Percentiles rank a stretch among this genome's conserved stretches.
These are phyloP conservation scores for Cryptococcus floricola DNA, from an alignment of 1,284 basidiomycete species.

Conservation along the genomic window DNA sequence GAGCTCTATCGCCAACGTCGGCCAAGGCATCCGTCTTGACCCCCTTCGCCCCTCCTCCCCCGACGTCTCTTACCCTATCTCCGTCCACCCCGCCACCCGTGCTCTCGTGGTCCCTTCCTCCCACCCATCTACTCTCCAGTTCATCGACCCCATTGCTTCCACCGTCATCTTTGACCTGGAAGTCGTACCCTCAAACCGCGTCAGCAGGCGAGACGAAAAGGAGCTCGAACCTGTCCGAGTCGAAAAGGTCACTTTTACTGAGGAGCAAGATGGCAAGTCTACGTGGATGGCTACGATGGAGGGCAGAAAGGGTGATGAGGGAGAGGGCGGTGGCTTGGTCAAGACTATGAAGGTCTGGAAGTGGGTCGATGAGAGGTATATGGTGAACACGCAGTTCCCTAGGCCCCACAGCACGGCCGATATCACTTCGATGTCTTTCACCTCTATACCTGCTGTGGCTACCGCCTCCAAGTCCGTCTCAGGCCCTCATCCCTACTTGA, in stretches of 20 bases:
- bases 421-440: conserved; percentile 68
- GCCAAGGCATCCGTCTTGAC: conserved; percentile 40
- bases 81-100: conserved; percentile 66
- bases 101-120: conserved; percentile 84
- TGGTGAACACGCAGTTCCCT: conserved; percentile 80
- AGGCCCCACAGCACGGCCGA: conserved; percentile 70
- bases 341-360: conserved; percentile 84
- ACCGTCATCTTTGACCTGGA: conserved; percentile 81
- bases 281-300: conserved; percentile 95
- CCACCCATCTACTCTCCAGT: conserved; percentile 89
- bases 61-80: conserved; percentile 51
- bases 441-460: conserved; percentile 18
- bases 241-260: conserved; percentile 64
- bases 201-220: conserved; percentile 78
- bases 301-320: conserved; percentile 63
- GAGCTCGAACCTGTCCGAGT: conserved; percentile 73
- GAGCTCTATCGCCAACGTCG: conserved; percentile 69
- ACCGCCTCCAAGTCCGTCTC: conserved; percentile 8
- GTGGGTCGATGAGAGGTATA: conserved; percentile 61
- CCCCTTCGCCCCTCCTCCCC: conserved; percentile 32
- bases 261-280: conserved; percentile 45
- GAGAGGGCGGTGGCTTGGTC: conserved; percentile 55
- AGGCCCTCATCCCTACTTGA: conserved; percentile 37
- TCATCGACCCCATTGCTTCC: conserved; percentile 72
- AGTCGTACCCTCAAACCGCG: conserved; percentile 86